Evolutionary conservation across 1,284 basidiomycete species (phyloP).

Genomic region (Phlebopus sp.): DNA sequence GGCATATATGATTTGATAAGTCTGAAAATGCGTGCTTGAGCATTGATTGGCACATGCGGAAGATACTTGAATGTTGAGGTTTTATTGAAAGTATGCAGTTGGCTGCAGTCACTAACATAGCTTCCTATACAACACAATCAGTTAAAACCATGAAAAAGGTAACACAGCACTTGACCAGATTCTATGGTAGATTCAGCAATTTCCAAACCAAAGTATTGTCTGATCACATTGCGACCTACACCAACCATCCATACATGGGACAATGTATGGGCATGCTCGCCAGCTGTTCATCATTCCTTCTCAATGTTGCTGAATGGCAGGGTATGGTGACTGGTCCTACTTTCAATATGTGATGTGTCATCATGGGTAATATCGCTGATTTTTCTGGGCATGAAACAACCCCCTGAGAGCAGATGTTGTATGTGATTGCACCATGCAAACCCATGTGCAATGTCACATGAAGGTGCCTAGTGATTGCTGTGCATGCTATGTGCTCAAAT

Average conservation of each 20-base stretch:
- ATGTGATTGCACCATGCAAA: conserved; percentile 15
- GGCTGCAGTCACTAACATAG: too few relatives aligned
- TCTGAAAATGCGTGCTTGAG: not conserved
- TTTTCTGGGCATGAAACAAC: not conserved
- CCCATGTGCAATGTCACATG: conserved; percentile 15
- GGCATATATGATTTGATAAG: not conserved
- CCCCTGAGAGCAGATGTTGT: conserved; percentile 15
- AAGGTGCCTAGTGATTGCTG: conserved; percentile 19
- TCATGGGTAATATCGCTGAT: not conserved
- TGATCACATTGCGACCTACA: not conserved
- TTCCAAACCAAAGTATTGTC: not conserved
- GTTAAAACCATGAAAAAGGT: too few relatives aligned
- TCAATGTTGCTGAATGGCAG: not conserved
- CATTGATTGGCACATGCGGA: not conserved
- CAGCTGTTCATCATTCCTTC: not conserved
- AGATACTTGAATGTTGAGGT: not conserved
- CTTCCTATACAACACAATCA: too few relatives aligned
- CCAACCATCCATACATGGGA: not conserved
- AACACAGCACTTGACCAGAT: too few relatives aligned
- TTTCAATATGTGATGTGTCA: not conserved
- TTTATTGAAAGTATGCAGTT: too few relatives aligned
- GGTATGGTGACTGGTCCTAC: not conserved
- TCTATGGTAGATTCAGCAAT: too few relatives aligned
- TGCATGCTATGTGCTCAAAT: conserved; percentile 13
- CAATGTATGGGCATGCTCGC: not conserved